These are phyloP conservation scores for Phlyctochytrium planicorne DNA, from an alignment of 192 early-diverging fungal species.

Conservation along the genomic window DNA sequence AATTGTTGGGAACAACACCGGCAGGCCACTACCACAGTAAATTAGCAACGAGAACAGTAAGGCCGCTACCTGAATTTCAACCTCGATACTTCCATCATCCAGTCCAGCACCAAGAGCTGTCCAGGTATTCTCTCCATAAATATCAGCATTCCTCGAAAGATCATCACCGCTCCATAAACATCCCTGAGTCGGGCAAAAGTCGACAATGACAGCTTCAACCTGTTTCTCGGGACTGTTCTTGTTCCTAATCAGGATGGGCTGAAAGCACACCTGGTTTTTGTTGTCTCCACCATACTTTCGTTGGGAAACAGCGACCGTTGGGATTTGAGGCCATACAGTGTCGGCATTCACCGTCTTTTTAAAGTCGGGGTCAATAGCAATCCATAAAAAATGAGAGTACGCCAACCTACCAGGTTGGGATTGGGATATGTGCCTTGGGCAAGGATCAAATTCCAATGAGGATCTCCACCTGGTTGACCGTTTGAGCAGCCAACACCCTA, in stretches of 20 bases:
- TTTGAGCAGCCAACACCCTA: slow-evolving; percentile 43
- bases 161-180: slow-evolving; percentile 33
- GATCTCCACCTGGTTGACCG: slow-evolving; percentile 34
- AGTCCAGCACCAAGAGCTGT: background rate
- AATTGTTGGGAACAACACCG: too few species aligned
- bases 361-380: too few species aligned
- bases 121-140: slow-evolving; percentile 33
- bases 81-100: background rate
- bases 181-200: slow-evolving; percentile 32
- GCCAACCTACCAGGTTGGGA: too few species aligned
- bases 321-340: slow-evolving; percentile 32
- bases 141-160: slow-evolving; percentile 31
- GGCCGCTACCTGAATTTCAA: background rate
- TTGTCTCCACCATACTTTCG: slow-evolving; percentile 14
- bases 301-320: slow-evolving; percentile 38
- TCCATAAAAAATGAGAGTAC: too few species aligned
- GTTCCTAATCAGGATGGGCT: slow-evolving; percentile 27
- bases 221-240: background rate
- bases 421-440: slow-evolving; percentile 13
- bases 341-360: slow-evolving; percentile 13
- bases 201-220: slow-evolving; percentile 32
- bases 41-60: too few species aligned
- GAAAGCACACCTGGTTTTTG: slow-evolving; percentile 28
- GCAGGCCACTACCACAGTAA: too few species aligned
- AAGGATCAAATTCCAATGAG: slow-evolving; percentile 37